These are phyloP conservation scores for Globisporangium viniferum DNA, from an alignment of 352 stramenopile species.

Conservation along the genomic window DNA sequence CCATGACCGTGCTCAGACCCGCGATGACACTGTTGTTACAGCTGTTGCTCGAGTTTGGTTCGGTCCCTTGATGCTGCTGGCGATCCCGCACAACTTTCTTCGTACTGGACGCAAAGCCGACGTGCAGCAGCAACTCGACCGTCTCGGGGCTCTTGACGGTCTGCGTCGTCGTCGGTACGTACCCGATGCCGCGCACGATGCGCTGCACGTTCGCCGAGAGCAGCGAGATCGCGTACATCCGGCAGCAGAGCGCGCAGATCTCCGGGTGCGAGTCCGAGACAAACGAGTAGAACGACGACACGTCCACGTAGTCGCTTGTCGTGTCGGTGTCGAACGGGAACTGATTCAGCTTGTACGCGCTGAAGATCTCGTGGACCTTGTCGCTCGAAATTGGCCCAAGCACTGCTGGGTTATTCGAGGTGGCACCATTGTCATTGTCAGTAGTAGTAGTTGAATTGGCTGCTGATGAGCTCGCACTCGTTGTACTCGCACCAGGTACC, in stretches of 20 bases:
- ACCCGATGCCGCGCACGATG: conserved; percentile 60
- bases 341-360: conserved; percentile 58
- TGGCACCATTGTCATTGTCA: not conserved
- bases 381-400: conserved; percentile 25
- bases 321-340: conserved; percentile 75
- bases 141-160: conserved; percentile 41
- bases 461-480: not conserved
- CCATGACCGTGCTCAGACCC: conserved; percentile 13
- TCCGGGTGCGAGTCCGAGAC: conserved; percentile 77
- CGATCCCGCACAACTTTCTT: conserved; percentile 14
- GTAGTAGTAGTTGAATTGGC: not conserved
- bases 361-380: conserved; percentile 48
- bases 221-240: conserved; percentile 67
- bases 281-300: conserved; percentile 85
- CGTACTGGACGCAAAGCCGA: conserved; percentile 63
- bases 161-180: conserved; percentile 49
- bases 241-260: conserved; percentile 76
- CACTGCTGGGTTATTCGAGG: not conserved
- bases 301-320: conserved; percentile 71
- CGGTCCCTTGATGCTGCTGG: conserved; percentile 4
- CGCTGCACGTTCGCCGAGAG: conserved; percentile 50
- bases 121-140: conserved; percentile 61
- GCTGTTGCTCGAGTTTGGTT: conserved; percentile 4
- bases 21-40: not conserved
- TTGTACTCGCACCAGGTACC: not conserved